Base-by-base conservation (phyloP, 2,329 filamentous ascomycete species). In the Pestalotiopsis sp. region DNA sequence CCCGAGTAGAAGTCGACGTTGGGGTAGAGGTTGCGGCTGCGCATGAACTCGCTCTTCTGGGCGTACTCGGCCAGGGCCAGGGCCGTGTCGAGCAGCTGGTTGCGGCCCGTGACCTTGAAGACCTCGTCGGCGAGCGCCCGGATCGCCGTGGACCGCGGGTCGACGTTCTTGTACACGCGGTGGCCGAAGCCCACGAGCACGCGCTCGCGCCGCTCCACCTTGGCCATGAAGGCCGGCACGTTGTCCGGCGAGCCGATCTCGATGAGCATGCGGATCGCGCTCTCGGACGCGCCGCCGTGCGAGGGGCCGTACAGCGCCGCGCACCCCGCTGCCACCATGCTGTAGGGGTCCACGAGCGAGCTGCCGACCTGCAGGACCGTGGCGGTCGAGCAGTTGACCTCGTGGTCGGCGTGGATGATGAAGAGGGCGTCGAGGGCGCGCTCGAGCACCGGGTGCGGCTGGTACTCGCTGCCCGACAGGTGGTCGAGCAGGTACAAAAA, bases 201-300 rank as follows among this genome's bases (percentile, higher is more conserved):
- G 7, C 82, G 79, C 75, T 88, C 84, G 4, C 83, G 80, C 71
- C 74, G 78, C 76, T 87, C 85, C 0, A 88, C 86, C 56, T 82
- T 80, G 2, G 80, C 75, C 76, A 88, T 86, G 67, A 86, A 83
- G 0, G 77, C 78, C 0, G 85, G 84, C 4, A 88, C 85, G 49
- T 85, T 85, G 58, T 85, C 83, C 2, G 83, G 81, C 1, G 78
- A 81, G 17, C 85, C 85, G 67, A 88, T 85, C 71, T 84, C 80
- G 72, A 84, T 84, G 4, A 88, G 78, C 80, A 85, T 85, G 62
- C 84, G 83, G 73, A 88, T 87, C 0, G 87, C 87, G 25, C 84
- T 83, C 71, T 89, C 87, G 0, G 85, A 87, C 3, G 87, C 87
- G n/a, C 87, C 87, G 67, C 86, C 87, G 75, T 90, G 87, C 0